Conservation (phyloP, 192 early-diverging fungal genomes). For the Coemansia sp. region DNA sequence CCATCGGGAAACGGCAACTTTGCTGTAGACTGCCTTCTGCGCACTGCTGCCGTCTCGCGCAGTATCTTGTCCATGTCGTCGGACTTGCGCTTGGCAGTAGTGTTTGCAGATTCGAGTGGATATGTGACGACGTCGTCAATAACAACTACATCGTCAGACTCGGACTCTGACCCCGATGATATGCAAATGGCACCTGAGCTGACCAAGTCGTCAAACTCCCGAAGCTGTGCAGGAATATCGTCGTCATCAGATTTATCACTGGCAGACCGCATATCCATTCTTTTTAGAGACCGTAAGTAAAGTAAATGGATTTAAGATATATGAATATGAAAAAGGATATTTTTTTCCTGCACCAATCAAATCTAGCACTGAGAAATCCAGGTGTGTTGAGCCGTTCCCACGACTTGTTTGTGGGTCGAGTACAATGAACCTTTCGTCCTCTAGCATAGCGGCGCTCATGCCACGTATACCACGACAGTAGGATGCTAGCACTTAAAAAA, state of each 20-base stretch:
- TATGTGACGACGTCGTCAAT: neutral
- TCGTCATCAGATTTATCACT: neutral
- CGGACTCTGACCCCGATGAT: conserved; percentile 13
- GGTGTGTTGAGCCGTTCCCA: neutral
- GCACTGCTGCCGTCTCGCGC: neutral
- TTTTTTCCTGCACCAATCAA: neutral
- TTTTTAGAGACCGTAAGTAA: neutral
- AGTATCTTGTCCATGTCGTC: neutral
- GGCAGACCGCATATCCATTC: neutral
- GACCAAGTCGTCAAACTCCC: conserved; percentile 28
- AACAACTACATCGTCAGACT: neutral
- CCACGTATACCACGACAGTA: no score
- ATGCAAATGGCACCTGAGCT: conserved; percentile 26
- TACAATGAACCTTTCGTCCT: neutral
- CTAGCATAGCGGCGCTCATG: no score
- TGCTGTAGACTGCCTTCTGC: neutral
- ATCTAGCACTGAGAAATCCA: no score
- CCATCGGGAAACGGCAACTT: conserved; percentile 29
- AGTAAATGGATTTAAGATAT: neutral
- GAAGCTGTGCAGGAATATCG: conserved; percentile 3
- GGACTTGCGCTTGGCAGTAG: neutral
- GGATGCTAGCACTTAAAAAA: neutral
- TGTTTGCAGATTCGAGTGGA: neutral
- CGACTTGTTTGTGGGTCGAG: neutral
- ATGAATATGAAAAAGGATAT: neutral